Evolutionary conservation across 1,139 yeast species (phyloP).

Genomic region (Debaryomyces robertsiae): DNA sequence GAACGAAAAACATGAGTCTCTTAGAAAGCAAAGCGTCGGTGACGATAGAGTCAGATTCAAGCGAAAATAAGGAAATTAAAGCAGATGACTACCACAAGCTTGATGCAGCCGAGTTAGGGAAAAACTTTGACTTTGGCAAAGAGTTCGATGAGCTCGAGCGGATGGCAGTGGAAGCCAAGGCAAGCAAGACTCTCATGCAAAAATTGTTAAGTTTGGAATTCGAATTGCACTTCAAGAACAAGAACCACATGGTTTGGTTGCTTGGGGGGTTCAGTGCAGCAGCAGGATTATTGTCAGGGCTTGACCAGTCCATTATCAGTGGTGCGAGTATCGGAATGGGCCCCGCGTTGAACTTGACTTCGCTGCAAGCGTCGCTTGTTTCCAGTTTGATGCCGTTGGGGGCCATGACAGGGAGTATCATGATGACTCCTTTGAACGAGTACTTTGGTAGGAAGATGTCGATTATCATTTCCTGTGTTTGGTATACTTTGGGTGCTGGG

Average conservation of each 20-base stretch:
- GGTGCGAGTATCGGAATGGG: constrained; percentile 59
- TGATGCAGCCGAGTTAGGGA: constrained; percentile 16
- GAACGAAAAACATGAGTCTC: constrained; percentile 12
- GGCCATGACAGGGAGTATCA: constrained; percentile 53
- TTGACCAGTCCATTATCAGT: constrained; percentile 57
- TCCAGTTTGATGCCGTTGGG: constrained; percentile 63
- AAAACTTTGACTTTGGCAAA: constrained; percentile 26
- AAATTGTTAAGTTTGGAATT: constrained; percentile 26
- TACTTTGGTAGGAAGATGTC: constrained; percentile 54
- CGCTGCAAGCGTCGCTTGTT: constrained; percentile 44
- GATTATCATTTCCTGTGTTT: constrained; percentile 53
- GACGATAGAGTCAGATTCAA: constrained; percentile 11
- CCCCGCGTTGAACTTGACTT: constrained; percentile 34
- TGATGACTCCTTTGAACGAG: constrained; percentile 53
- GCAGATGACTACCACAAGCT: constrained; percentile 7
- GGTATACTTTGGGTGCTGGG: constrained; percentile 59
- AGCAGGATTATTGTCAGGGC: constrained; percentile 62
- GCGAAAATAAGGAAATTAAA: constrained; percentile 9
- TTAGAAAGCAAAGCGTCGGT: constrained; percentile 14
- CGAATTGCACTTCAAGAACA: constrained; percentile 41
- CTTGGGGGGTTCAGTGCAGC: constrained; percentile 56
- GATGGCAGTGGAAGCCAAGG: constrained; percentile 21
- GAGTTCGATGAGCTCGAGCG: constrained; percentile 30
- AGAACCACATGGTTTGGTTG: constrained; percentile 46
- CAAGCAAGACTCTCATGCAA: constrained; percentile 23